phyloP scores from a whole-genome alignment of 2,329 filamentous ascomycete species.

The Akanthomyces dipterigenus region DNA sequence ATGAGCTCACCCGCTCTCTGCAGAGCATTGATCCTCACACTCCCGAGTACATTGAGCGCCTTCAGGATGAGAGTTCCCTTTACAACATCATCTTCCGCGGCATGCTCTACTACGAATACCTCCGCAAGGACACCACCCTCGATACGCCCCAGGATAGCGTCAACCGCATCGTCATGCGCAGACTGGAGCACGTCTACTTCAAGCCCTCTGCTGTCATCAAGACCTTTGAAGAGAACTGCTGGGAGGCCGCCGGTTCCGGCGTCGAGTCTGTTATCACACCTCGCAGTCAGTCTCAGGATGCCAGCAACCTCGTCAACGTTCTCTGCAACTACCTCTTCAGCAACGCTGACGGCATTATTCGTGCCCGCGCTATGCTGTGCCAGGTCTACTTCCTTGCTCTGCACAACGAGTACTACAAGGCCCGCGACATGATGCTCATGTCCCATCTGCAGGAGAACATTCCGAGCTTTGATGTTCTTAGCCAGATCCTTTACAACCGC shows the following conservation, averaged over 20 bases:
- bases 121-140: slow-evolving; percentile 63
- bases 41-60: slow-evolving; percentile 93
- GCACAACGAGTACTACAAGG: slow-evolving; percentile 96
- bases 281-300: slow-evolving; percentile 60
- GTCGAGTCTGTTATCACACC: slow-evolving; percentile 78
- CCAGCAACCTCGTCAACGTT: slow-evolving; percentile 69
- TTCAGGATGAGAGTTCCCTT: slow-evolving; percentile 82
- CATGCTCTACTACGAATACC: slow-evolving; percentile 78
- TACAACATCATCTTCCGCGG: slow-evolving; percentile 91
- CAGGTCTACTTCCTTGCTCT: slow-evolving; percentile 98
- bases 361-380: slow-evolving; percentile 93
- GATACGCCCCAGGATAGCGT: slow-evolving; percentile 77
- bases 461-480: slow-evolving; percentile 90
- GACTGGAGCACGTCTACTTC: slow-evolving; percentile 97
- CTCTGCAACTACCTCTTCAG: slow-evolving; percentile 94
- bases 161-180: slow-evolving; percentile 88
- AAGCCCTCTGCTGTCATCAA: slow-evolving; percentile 92
- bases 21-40: slow-evolving; percentile 98
- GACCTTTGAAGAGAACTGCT: slow-evolving; percentile 90
- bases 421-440: slow-evolving; percentile 99
- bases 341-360: slow-evolving; percentile 91
- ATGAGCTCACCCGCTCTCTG: slow-evolving; percentile 94
- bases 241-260: slow-evolving; percentile 66
- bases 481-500: slow-evolving; percentile 97
- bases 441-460: slow-evolving; percentile 98